Conservation (phyloP, 495 filamentous ascomycete genomes). For the Rhypophila decipiens region DNA sequence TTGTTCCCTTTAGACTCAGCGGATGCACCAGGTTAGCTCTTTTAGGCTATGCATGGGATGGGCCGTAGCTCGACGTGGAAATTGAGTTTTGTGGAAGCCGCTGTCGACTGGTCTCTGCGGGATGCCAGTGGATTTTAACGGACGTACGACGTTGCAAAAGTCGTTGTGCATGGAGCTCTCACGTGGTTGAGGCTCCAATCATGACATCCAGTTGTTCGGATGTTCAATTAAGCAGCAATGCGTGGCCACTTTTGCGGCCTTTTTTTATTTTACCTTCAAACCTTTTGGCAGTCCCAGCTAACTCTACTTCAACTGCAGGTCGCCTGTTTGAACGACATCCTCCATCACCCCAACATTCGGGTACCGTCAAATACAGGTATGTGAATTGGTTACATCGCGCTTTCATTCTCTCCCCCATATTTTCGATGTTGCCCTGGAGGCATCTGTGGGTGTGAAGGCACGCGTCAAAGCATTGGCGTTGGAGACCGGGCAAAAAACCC, state of each 20-base stretch:
- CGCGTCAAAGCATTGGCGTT: conserved; percentile 1
- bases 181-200: background rate
- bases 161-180: background rate
- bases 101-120: background rate
- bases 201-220: background rate
- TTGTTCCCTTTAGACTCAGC: too few species aligned
- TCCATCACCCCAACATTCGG: too few species aligned
- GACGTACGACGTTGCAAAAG: conserved; percentile 6
- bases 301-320: background rate
- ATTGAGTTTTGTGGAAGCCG: background rate
- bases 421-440: background rate
- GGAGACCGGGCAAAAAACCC: conserved; percentile 9
- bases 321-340: background rate
- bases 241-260: background rate
- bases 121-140: background rate
- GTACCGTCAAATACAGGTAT: background rate
- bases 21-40: too few species aligned
- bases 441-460: too few species aligned
- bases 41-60: too few species aligned
- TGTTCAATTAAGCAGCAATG: background rate
- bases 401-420: background rate
- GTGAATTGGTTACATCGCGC: background rate
- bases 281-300: background rate
- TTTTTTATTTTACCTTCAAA: background rate
- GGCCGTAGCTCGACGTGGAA: background rate